Percentiles rank a stretch among this genome's conserved stretches.
Conservation (phyloP, 164 flowering plant genomes). For the Dillenia turbinata region DNA sequence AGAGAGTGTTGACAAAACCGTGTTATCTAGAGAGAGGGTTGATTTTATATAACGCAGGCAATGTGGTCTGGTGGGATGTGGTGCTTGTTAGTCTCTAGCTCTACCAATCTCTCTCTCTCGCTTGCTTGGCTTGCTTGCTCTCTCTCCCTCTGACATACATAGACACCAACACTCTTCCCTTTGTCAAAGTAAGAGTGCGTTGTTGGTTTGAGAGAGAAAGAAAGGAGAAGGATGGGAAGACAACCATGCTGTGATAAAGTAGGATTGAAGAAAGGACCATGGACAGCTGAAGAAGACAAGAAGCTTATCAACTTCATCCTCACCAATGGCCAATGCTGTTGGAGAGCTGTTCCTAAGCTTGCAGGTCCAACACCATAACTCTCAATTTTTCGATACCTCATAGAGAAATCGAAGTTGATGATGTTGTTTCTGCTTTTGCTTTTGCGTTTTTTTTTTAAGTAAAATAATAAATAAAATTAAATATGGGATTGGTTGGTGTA, state of each 20-base stretch:
- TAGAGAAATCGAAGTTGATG: background rate
- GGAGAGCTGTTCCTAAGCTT: slow-evolving; percentile 79
- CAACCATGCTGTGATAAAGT: slow-evolving; percentile 80
- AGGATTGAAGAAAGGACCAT: slow-evolving; percentile 74
- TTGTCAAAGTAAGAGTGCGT: background rate
- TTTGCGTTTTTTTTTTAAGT: background rate
- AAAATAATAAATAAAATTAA: background rate
- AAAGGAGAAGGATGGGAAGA: slow-evolving; percentile 46
- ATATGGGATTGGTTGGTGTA: background rate
- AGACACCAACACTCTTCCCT: background rate
- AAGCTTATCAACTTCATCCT: slow-evolving; percentile 74
- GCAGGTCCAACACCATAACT: slow-evolving; percentile 35
- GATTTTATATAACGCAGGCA: slow-evolving; percentile 2
- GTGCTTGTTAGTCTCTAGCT: background rate
- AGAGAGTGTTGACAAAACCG: background rate
- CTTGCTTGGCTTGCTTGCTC: background rate
- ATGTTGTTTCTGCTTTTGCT: background rate
- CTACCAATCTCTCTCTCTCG: background rate
- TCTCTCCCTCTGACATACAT: too few species aligned
- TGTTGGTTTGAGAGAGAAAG: background rate
- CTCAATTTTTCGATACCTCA: background rate
- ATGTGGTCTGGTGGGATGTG: background rate
- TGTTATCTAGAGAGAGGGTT: background rate
- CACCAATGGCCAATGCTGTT: slow-evolving; percentile 79
- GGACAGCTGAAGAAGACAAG: slow-evolving; percentile 73